Evolutionary conservation across 2,329 filamentous ascomycete species (phyloP).

Genomic region (Paracamarosporium sp.): DNA sequence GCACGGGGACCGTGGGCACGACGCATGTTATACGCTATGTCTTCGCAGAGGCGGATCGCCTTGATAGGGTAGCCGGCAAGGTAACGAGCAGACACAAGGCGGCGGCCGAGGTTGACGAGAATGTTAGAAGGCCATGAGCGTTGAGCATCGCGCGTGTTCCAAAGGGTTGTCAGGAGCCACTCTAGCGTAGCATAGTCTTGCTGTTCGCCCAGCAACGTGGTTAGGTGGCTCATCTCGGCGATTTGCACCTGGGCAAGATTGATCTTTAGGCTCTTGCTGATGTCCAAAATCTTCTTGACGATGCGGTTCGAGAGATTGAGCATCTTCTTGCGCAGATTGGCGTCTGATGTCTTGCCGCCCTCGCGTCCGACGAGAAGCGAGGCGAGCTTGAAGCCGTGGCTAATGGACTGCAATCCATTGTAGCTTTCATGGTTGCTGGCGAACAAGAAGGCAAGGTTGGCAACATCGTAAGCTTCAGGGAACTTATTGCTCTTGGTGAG

Average conservation of each 20-base stretch:
- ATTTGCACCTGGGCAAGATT: conserved; percentile 52
- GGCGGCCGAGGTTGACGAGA: conserved; percentile 60
- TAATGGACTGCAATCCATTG: conserved; percentile 41
- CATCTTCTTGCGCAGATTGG: conserved; percentile 47
- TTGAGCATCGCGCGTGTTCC: conserved; percentile 43
- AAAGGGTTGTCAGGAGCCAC: conserved; percentile 46
- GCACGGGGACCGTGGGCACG: conserved; percentile 59
- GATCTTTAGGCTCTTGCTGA: conserved; percentile 50
- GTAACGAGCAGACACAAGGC: conserved; percentile 61
- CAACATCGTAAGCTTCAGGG: conserved; percentile 41
- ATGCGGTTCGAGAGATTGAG: conserved; percentile 50
- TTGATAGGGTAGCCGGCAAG: conserved; percentile 53
- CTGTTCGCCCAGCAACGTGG: conserved; percentile 53
- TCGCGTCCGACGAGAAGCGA: conserved; percentile 41
- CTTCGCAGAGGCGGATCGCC: conserved; percentile 54
- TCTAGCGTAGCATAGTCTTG: conserved; percentile 53
- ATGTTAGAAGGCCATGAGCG: conserved; percentile 45
- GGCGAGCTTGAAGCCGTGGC: conserved; percentile 46
- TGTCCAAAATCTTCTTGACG: conserved; percentile 49
- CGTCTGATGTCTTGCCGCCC: conserved; percentile 37
- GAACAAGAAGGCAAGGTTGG: conserved; percentile 41
- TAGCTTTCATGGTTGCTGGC: conserved; percentile 40
- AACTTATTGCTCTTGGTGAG: conserved; percentile 39
- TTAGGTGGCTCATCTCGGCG: conserved; percentile 51
- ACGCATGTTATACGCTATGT: conserved; percentile 63